Percentiles rank a stretch among this genome's conserved stretches.
Evolutionary conservation across 257 asterid genomes (phyloP).

Genomic region (Verbascum thapsus): DNA sequence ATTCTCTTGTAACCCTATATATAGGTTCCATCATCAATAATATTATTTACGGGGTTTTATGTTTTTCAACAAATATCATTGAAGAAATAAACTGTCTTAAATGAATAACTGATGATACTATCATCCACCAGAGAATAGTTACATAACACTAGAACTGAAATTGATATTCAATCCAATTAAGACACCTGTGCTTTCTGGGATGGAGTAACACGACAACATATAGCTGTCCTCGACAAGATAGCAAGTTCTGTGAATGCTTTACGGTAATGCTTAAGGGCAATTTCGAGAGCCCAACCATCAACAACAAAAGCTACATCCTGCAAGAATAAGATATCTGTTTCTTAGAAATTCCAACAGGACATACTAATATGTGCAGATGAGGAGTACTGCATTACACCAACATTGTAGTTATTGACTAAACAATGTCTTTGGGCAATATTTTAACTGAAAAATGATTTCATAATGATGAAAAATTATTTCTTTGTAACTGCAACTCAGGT

Average conservation of each 20-base stretch:
- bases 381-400: conserved; percentile 8
- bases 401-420: conserved; percentile 17
- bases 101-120: not conserved
- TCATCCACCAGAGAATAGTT: conserved; percentile 18
- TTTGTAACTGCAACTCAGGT: not conserved
- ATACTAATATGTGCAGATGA: conserved; percentile 18
- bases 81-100: no score
- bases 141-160: conserved; percentile 14
- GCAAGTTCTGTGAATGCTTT: conserved; percentile 96
- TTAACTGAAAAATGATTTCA: not conserved
- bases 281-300: conserved; percentile 99
- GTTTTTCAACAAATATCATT: no score
- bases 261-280: conserved; percentile 83
- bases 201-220: conserved; percentile 99
- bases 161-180: conserved; percentile 18
- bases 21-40: no score
- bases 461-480: conserved; percentile 10
- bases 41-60: no score
- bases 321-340: conserved; percentile 31
- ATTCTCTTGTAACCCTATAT: no score
- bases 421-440: not conserved
- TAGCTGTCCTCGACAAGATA: conserved; percentile 87
- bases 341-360: conserved; percentile 21
- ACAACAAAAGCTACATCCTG: conserved; percentile 98
- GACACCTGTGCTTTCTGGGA: conserved; percentile 98